phyloP scores from a whole-genome alignment of 176 grass and related monocot genomes.

The Oryza australiensis region DNA sequence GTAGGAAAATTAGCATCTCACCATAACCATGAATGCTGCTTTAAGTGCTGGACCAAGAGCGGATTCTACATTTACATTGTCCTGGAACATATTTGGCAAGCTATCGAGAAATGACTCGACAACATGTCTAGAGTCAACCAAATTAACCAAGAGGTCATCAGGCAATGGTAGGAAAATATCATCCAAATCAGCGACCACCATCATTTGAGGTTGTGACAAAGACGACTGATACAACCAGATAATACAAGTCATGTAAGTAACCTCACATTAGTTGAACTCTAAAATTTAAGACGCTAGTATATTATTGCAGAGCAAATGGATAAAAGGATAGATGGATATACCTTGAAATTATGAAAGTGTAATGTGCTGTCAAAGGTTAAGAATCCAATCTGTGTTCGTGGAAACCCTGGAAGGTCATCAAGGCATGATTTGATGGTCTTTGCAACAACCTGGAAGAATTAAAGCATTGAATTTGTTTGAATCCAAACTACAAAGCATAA shows the following conservation, averaged over 20 bases:
- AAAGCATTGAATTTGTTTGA: constrained; percentile 15
- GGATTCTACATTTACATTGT: constrained; percentile 89
- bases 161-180: constrained; percentile 90
- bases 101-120: constrained; percentile 90
- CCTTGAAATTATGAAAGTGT: constrained; percentile 99
- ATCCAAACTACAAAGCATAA: neutral
- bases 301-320: constrained; percentile 1
- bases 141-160: constrained; percentile 94
- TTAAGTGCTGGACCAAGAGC: constrained; percentile 89
- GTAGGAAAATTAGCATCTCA: constrained; percentile 42
- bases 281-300: neutral
- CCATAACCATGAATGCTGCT: constrained; percentile 98
- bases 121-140: constrained; percentile 81
- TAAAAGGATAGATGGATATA: constrained; percentile 25
- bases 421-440: constrained; percentile 95
- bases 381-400: constrained; percentile 92
- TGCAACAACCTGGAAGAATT: constrained; percentile 65
- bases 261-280: neutral
- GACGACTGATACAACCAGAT: constrained; percentile 69
- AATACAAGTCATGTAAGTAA: constrained; percentile 28
- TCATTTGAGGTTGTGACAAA: constrained; percentile 92
- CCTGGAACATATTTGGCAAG: constrained; percentile 93
- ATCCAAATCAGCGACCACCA: constrained; percentile 88
- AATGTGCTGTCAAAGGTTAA: constrained; percentile 92
- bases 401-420: constrained; percentile 76